These are phyloP conservation scores for Aspergillus ustus DNA, from an alignment of 2,329 filamentous ascomycete genomes.

Conservation along the genomic window DNA sequence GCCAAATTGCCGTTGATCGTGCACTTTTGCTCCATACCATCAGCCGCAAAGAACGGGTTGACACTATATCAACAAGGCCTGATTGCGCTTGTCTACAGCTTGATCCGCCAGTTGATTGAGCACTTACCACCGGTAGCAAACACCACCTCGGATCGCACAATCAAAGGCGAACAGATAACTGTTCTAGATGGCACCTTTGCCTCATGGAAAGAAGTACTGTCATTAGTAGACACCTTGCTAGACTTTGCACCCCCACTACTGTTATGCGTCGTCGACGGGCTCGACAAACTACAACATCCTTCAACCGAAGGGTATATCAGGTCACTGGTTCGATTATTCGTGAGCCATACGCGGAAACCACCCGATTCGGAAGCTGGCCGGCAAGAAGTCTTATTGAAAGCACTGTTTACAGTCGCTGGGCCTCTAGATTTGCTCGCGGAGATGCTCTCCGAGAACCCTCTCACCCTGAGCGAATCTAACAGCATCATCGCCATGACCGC, in stretches of 20 bases:
- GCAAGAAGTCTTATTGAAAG: slow-evolving; percentile 39
- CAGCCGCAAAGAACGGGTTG: slow-evolving; percentile 26
- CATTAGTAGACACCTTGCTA: slow-evolving; percentile 41
- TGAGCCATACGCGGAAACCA: slow-evolving; percentile 38
- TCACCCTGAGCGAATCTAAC: slow-evolving; percentile 34
- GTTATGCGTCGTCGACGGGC: slow-evolving; percentile 42
- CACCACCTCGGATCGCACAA: slow-evolving; percentile 38
- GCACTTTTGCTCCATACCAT: slow-evolving; percentile 41
- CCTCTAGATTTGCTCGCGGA: slow-evolving; percentile 37
- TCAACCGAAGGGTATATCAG: slow-evolving; percentile 41
- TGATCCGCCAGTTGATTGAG: slow-evolving; percentile 45
- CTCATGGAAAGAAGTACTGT: slow-evolving; percentile 42
- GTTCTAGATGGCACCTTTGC: slow-evolving; percentile 39
- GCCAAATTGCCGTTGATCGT: slow-evolving; percentile 39
- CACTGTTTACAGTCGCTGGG: slow-evolving; percentile 42
- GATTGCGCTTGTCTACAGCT: slow-evolving; percentile 43
- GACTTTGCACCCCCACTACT: slow-evolving; percentile 42
- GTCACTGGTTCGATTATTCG: slow-evolving; percentile 37
- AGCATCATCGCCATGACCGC: slow-evolving; percentile 24
- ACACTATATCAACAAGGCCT: slow-evolving; percentile 36
- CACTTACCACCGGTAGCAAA: slow-evolving; percentile 41
- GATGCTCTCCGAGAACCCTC: slow-evolving; percentile 38
- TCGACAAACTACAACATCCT: slow-evolving; percentile 38
- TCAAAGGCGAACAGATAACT: slow-evolving; percentile 42
- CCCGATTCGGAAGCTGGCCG: slow-evolving; percentile 20